Percentiles rank a stretch among this genome's conserved stretches.
phyloP scores from a whole-genome alignment of 345 rosid genomes.

The Ceriops zippeliana region DNA sequence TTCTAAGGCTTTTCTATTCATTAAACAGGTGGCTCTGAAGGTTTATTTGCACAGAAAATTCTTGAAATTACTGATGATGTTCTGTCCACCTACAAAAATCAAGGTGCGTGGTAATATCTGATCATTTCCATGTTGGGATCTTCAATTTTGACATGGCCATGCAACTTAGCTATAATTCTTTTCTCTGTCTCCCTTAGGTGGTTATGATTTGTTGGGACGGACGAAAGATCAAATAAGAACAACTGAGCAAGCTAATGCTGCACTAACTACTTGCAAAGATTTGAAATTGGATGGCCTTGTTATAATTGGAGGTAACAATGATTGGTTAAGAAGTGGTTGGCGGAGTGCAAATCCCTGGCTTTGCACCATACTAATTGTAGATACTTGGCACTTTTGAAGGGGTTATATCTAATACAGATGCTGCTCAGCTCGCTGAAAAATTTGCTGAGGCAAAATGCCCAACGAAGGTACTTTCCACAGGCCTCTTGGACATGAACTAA shows the following conservation, averaged over 20 bases:
- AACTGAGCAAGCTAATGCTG: conserved; percentile 91
- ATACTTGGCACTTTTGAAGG: conserved; percentile 45
- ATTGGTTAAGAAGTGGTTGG: background rate
- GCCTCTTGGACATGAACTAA: background rate
- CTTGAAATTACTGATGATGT: conserved; percentile 77
- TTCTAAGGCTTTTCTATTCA: conserved; percentile 2
- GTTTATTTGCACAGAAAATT: conserved; percentile 90
- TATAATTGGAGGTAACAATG: conserved; percentile 76
- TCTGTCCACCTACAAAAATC: conserved; percentile 87
- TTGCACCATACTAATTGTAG: conserved; percentile 9
- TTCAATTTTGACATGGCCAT: conserved; percentile 13
- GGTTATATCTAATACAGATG: conserved; percentile 93
- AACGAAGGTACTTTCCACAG: conserved; percentile 56
- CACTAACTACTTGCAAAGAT: conserved; percentile 71
- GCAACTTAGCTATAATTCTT: conserved; percentile 15
- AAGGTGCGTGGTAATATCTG: conserved; percentile 47
- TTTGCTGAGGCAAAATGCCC: conserved; percentile 82
- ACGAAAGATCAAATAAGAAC: conserved; percentile 97
- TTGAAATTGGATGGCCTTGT: conserved; percentile 94
- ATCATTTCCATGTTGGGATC: conserved; percentile 6
- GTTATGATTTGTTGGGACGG: conserved; percentile 93
- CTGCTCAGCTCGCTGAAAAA: conserved; percentile 97
- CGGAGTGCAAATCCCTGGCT: background rate
- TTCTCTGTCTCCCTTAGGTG: conserved; percentile 48
- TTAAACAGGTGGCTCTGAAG: conserved; percentile 87